These are phyloP conservation scores for Rhodotorula mucilaginosa DNA, from an alignment of 1,284 basidiomycete genomes.

Conservation along the genomic window DNA sequence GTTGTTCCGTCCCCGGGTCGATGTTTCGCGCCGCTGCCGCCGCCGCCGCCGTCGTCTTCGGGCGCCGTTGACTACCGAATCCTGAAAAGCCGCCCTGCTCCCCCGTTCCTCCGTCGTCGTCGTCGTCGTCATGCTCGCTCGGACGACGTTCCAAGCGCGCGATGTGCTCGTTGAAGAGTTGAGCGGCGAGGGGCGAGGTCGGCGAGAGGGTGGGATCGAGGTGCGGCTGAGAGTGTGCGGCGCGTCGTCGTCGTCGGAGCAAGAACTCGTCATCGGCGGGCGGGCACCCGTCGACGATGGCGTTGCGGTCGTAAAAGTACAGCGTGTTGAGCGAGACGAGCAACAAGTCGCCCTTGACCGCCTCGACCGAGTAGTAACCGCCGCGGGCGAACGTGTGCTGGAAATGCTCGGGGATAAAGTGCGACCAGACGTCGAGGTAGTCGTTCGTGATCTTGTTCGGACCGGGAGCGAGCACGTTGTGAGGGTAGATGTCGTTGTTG, in stretches of 20 bases:
- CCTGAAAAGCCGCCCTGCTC: neutral
- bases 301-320: slow-evolving; percentile 89
- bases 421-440: slow-evolving; percentile 73
- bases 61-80: neutral
- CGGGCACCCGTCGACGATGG: slow-evolving; percentile 57
- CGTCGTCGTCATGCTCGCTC: too few species aligned
- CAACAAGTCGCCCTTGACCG: slow-evolving; percentile 66
- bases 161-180: slow-evolving; percentile 3
- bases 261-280: slow-evolving; percentile 10
- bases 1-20: slow-evolving; percentile 78
- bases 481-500: slow-evolving; percentile 49
- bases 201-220: neutral
- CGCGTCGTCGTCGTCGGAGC: neutral
- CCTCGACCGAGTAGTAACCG: slow-evolving; percentile 79
- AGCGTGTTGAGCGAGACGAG: slow-evolving; percentile 86
- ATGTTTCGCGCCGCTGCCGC: slow-evolving; percentile 49
- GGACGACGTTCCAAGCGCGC: neutral
- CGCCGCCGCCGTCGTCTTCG: neutral
- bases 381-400: slow-evolving; percentile 59
- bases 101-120: too few species aligned
- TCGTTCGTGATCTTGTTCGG: slow-evolving; percentile 64
- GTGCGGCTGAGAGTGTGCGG: neutral
- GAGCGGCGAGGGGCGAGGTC: slow-evolving; percentile 5
- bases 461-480: slow-evolving; percentile 47
- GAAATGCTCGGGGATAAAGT: slow-evolving; percentile 77